A percentile compares a stretch with the other conserved stretches of the same genome.
phyloP scores from a whole-genome alignment of 805 yeast species.

The Saccharomycopsis synnaedendra region DNA sequence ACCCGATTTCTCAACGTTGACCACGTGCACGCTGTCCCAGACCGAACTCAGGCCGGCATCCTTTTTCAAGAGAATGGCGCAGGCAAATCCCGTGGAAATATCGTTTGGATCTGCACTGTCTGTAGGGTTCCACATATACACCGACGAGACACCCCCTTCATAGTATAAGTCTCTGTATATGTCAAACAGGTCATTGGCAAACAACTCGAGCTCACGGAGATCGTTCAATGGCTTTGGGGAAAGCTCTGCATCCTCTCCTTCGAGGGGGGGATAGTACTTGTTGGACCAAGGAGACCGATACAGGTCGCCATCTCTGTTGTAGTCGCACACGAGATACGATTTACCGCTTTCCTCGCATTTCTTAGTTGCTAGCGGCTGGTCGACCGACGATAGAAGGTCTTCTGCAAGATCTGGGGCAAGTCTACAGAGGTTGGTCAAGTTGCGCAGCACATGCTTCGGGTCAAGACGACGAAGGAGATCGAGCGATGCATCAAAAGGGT shows the following conservation, averaged over 20 bases:
- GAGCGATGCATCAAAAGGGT: conserved; percentile 63
- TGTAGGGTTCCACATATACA: conserved; percentile 82
- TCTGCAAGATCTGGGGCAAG: conserved; percentile 65
- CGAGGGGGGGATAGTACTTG: conserved; percentile 44
- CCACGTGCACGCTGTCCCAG: conserved; percentile 94
- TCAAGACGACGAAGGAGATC: conserved; percentile 68
- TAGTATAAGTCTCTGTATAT: conserved; percentile 87
- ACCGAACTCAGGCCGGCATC: conserved; percentile 36
- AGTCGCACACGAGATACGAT: conserved; percentile 77
- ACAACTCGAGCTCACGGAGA: conserved; percentile 63
- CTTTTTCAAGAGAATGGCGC: conserved; percentile 80
- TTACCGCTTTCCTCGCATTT: conserved; percentile 47
- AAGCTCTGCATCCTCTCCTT: conserved; percentile 44
- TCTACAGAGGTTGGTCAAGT: conserved; percentile 36
- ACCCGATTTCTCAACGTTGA: conserved; percentile 46
- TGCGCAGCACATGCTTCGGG: conserved; percentile 45
- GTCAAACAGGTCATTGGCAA: conserved; percentile 86
- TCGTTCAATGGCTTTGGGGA: conserved; percentile 63
- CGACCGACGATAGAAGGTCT: conserved; percentile 78
- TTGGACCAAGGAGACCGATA: conserved; percentile 89
- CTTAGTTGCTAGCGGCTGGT: conserved; percentile 52
- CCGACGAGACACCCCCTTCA: conserved; percentile 88
- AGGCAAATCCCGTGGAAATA: conserved; percentile 57
- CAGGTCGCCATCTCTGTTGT: conserved; percentile 90
- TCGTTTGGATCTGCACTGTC: conserved; percentile 25